A percentile compares a stretch with the other conserved stretches of the same genome.
These are phyloP conservation scores for Pyrenopolyporus hunteri DNA, from an alignment of 495 filamentous ascomycete species.

Conservation along the genomic window DNA sequence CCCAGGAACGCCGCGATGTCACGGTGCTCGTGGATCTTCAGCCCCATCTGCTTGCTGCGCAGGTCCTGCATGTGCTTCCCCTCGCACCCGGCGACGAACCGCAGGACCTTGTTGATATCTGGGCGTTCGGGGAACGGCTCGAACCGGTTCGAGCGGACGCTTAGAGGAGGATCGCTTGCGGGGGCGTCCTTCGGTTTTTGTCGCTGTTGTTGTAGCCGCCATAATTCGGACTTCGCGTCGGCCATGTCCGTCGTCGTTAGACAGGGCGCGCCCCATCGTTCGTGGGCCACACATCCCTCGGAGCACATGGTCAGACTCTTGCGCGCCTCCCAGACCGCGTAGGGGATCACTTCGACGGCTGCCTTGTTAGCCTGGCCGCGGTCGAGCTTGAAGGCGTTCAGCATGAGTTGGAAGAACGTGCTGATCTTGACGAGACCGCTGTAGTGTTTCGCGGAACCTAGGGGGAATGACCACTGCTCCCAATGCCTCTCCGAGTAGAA, in stretches of 20 bases:
- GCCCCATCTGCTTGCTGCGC: constrained; percentile 2
- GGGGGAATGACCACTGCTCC: constrained; percentile 2
- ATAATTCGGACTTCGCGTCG: not conserved
- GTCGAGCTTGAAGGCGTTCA: constrained; percentile 9
- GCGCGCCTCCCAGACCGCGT: not conserved
- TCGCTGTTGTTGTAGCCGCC: not conserved
- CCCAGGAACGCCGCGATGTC: not conserved
- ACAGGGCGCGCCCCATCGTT: constrained; percentile 2
- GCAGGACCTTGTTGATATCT: constrained; percentile 7
- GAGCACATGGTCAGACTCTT: constrained; percentile 18
- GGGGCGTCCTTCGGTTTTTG: not conserved
- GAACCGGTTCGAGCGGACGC: constrained; percentile 5
- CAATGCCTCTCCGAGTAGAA: not conserved
- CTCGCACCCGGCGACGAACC: constrained; percentile 8
- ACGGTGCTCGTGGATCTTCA: not conserved
- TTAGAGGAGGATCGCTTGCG: not conserved
- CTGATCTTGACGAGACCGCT: constrained; percentile 1
- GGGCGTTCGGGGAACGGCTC: constrained; percentile 15
- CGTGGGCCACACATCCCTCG: constrained; percentile 6
- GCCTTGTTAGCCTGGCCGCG: constrained; percentile 6
- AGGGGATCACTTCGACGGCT: constrained; percentile 8
- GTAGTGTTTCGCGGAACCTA: not conserved
- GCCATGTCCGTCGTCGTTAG: not conserved
- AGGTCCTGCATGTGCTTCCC: constrained; percentile 8
- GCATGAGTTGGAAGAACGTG: constrained; percentile 18